phyloP scores from a whole-genome alignment of 1,284 basidiomycete species.

The Golubevia pallescens region DNA sequence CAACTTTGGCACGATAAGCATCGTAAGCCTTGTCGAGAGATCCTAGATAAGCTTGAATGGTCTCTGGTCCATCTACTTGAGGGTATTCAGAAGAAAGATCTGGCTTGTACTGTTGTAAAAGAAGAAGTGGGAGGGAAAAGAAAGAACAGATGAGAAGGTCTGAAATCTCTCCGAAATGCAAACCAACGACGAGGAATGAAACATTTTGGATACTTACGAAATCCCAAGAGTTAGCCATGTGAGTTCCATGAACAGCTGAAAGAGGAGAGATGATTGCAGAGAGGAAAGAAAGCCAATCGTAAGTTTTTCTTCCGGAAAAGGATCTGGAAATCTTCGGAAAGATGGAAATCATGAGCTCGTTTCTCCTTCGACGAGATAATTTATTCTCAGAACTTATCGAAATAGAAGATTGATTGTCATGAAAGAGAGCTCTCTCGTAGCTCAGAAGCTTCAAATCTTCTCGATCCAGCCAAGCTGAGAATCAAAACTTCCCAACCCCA shows the following conservation, averaged over 20 bases:
- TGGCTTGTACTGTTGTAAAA: conserved; percentile 57
- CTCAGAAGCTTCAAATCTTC: neutral
- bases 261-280: neutral
- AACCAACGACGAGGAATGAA: neutral
- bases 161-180: neutral
- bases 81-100: conserved; percentile 64
- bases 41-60: conserved; percentile 61
- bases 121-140: neutral
- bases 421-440: too few species aligned
- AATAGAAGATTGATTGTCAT: too few species aligned
- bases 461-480: neutral
- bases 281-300: conserved; percentile 4
- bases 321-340: neutral
- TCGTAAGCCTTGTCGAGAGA: conserved; percentile 59
- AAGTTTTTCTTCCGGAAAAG: neutral
- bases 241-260: conserved; percentile 89
- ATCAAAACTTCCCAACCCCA: neutral
- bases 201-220: conserved; percentile 16
- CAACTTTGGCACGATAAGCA: conserved; percentile 53
- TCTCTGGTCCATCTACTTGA: conserved; percentile 60
- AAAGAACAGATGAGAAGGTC: neutral
- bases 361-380: too few species aligned
- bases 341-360: neutral
- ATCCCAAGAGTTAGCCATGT: conserved; percentile 92
- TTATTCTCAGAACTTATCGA: too few species aligned